Evolutionary conservation across 805 yeast species (phyloP), one percentile per base, ranked within the genome.

Genomic region (Suhomyces kilbournensis): DNA sequence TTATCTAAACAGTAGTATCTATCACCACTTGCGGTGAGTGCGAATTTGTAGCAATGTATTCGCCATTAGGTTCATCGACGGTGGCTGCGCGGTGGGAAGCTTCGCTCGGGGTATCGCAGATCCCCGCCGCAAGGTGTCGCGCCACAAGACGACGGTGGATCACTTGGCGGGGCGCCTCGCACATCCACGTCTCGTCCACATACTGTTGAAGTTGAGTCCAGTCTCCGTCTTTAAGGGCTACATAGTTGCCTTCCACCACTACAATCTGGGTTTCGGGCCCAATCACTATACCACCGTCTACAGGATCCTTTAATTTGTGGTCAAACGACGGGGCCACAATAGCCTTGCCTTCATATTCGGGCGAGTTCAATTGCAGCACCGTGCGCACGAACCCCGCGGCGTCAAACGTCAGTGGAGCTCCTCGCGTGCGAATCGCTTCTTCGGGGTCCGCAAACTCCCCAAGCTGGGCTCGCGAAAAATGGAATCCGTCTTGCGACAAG

Each of bases 361-460:
- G 45, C 17, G 39, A 39, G 10, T 14, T 48, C 34, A 43, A 52
- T 32, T 40, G 26, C 43, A 35, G 44, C 6, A 63, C 59, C 10
- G 45, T 23, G 19, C 17, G 48, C 17, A 54, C 48, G 30, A 55
- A 55, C 12, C 45, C 52, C n/a, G 58, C 17, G 66, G 87, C 80
- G 62, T 92, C 92, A 70, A 92, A 93, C 0, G 97, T 91, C 59
- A 77, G 81, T 1, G 97, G 96, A 0, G 97, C 86, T 0, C 97
- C 97, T 47, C 97, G 77, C 55, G 89, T 74, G 25, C 69, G 65
- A 28, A 82, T 69, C 0, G 96, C 93, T 32, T 69, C 72, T 9
- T 64, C 72, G 0, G 89, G 77, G 57, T 90, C 81, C 8, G 72
- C 68, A 62, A 88, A 78, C 40, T 55, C 32, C 9, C 60, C 58